Conservation (phyloP, 2,329 filamentous ascomycete genomes). For the Pseudogymnoascus sp. region DNA sequence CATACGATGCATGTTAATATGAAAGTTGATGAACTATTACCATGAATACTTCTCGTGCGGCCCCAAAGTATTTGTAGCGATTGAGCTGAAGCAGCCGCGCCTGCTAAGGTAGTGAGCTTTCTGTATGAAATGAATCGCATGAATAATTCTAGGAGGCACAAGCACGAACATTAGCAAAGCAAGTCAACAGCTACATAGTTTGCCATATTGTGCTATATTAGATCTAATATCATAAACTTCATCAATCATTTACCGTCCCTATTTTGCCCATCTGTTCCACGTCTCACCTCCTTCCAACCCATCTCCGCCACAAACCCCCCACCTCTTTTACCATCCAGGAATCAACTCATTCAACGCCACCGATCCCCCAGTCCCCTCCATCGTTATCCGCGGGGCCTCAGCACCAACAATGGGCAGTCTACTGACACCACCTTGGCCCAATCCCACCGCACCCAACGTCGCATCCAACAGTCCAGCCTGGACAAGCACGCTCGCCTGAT, state of each 20-base stretch:
- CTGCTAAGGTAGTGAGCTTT: neutral
- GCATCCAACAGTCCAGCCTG: constrained; percentile 50
- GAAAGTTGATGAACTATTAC: neutral
- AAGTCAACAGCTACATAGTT: neutral
- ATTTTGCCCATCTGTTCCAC: neutral
- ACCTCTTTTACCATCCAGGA: neutral
- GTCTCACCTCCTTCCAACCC: neutral
- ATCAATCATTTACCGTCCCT: neutral
- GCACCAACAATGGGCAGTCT: constrained; percentile 22
- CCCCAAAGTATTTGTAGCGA: neutral
- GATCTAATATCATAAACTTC: neutral
- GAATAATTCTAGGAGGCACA: neutral
- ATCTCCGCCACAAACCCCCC: neutral
- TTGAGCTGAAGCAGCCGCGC: neutral
- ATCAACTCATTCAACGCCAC: constrained; percentile 1
- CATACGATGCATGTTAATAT: neutral
- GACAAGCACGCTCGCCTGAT: constrained; percentile 57
- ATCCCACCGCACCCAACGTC: constrained; percentile 15
- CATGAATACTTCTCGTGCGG: neutral
- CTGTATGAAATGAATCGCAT: neutral
- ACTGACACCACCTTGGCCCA: constrained; percentile 15
- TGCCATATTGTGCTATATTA: neutral
- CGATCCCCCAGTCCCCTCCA: neutral
- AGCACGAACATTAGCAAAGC: neutral
- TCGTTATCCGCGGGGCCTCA: constrained; percentile 15